Evolutionary conservation across 2,329 filamentous ascomycete genomes (phyloP), one percentile per base, ranked within the genome.

Genomic region (Aspergillus pseudoviridinutans): DNA sequence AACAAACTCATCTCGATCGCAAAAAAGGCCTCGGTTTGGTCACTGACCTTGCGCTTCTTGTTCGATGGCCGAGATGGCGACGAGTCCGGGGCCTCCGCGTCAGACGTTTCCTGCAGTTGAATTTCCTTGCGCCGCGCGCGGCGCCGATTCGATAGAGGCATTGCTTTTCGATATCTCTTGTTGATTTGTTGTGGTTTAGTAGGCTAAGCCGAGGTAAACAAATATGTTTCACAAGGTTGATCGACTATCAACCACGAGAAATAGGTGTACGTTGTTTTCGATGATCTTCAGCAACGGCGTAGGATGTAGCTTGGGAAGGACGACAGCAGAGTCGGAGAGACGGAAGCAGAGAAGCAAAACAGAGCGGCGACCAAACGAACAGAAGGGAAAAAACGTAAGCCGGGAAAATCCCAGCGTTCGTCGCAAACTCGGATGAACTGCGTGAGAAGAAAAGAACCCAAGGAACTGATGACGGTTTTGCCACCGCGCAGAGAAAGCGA

Each of bases 1-100:
- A 55, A 47, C 24, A 24, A 57, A 29, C 24, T 42, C n/a, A 28
- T 47, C 25, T 57, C 47, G 44, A 58, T 50, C 49, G 25, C 41
- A 55, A 17, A 38, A 17, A 56, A 7, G 17, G 32, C 6, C 32
- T 7, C 17, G 3, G 12, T 14, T 5, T 6, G 14, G 14, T 3
- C 32, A 66, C 67, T 63, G 58, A 80, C 78, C 74, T 77, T 80
- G 74, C 77, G 76, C 70, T 78, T 80, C 67, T 79, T 80, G 53
- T 72, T 70, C 24, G 78, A 74, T 17, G 77, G 76, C 42, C 75
- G 76, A 62, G 71, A 75, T 46, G 78, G 77, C 38, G 79, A 80
- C 35, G 78, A 80, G 60, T 79, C 77, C 61, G 76, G 72, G 35
- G 73, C 70, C 60, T 80, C 78, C 57, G 70, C 73, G 54, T 79